Base-by-base conservation (phyloP, 2,329 filamentous ascomycete species). In the Cryoendolithus antarcticus region DNA sequence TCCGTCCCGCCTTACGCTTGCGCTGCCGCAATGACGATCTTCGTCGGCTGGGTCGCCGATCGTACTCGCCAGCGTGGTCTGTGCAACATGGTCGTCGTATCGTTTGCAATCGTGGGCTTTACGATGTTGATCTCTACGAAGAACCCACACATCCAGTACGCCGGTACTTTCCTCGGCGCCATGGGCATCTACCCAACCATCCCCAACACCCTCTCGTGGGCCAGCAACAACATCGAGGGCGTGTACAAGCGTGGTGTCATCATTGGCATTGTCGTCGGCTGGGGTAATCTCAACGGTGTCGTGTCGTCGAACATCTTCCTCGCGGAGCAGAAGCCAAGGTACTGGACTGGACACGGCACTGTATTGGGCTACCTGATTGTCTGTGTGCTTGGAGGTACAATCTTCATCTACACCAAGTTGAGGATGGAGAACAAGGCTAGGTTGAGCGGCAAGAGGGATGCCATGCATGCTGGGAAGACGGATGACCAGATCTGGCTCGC, bases 211-310 rank as follows among this genome's bases (percentile, higher is more conserved):
- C 84, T 94, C 45, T 79, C 80, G 2, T 94, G 88, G 88, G 70
- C 81, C 19, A 77, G 79, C 36, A 94, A 94, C 64, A 94, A 94
- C 46, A 74, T 80, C 31, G 86, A 94, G 61, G 82, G 88, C 10
- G 83, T 89, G 2, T 93, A 93, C 64, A 94, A 94, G 66, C 76
- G 86, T 30, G 88, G 86, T 31, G 80, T 94, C 9, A 83, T 85
- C 0, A 64, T 94, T 1, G 88, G 88, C 0, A 77, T 93, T 45
- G 81, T 94, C 38, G 93, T 94, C 44, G 86, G 62, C 21, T 93
- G 84, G 83, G 86, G 86, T 24, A 94, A 94, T 55, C 66, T 94
- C 35, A 93, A 93, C 56, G 86, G 86, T 30, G 75, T 94, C 15
- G 81, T 94, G n/a, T 77, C 71, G 49, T 80, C 74, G 45, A 93